A percentile compares a stretch with the other conserved stretches of the same genome.
phyloP scores from a whole-genome alignment of 2,329 filamentous ascomycete species.

The Fusarium dlaminii region DNA sequence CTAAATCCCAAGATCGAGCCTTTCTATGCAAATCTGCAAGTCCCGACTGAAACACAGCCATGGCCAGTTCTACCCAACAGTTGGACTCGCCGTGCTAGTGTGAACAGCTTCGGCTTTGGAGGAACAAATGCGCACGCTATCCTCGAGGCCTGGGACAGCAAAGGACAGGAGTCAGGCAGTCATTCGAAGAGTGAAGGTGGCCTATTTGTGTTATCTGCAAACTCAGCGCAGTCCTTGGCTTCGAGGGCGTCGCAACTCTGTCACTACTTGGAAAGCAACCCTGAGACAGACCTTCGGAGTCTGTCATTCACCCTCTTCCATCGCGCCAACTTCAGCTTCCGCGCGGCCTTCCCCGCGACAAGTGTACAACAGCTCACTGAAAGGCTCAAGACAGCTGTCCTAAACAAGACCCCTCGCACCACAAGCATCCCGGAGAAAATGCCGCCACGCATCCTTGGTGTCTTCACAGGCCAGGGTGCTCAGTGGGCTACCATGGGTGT shows the following conservation, averaged over 20 bases:
- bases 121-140: conserved; percentile 50
- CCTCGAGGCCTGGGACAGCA: neutral
- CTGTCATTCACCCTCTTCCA: neutral
- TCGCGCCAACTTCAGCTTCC: neutral
- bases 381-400: neutral
- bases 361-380: neutral
- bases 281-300: neutral
- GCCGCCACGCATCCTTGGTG: neutral
- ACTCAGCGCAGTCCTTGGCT: neutral
- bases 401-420: conserved; percentile 13
- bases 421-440: neutral
- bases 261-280: neutral
- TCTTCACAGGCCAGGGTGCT: neutral
- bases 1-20: conserved; percentile 36
- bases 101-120: conserved; percentile 54
- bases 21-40: conserved; percentile 15
- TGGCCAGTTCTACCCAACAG: conserved; percentile 33
- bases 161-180: neutral
- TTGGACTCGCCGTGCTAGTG: conserved; percentile 34
- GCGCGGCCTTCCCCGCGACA: neutral
- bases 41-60: conserved; percentile 32
- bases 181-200: neutral
- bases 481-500: neutral
- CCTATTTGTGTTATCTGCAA: neutral
- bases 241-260: neutral